Base-by-base conservation (phyloP, 1,284 basidiomycete genomes). In the Rhodotorula sp. region DNA sequence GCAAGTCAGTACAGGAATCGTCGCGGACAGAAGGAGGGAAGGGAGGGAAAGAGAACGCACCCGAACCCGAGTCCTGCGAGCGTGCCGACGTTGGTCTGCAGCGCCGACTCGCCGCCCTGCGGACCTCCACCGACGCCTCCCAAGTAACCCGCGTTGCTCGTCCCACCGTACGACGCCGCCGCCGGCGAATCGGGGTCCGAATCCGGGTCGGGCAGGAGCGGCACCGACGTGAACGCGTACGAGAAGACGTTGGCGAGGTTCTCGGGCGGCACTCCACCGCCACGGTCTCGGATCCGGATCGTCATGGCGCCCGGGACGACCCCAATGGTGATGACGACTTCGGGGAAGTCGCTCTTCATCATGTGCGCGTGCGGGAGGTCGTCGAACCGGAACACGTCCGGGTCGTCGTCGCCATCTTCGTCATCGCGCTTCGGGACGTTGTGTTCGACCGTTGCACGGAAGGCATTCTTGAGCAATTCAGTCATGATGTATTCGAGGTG, bases 171-270 rank as follows among this genome's bases (percentile, higher is more conserved):
- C 21, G 70, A n/a, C 38, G 67, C 66, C 4, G 34, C 26, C 12
- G 38, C 57, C 6, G 75, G 75, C 16, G 75, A 76, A 55, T 76
- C 75, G 28, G 75, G 75, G 60, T 76, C 75, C 18, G 66, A 69
- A 34, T 76, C 75, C 18, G 75, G 75, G 47, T 74, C 70, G 6
- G 75, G 68, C 2, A 76, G 70, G 19, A 73, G 69, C 0, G 84
- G 83, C 19, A 89, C 90, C 5, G 92, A 94, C 4, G 92, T 93
- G 80, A 93, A 95, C 10, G 92, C 91, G 79, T 95, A 95, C 31
- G 90, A 91, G 81, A 94, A 95, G 68, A 95, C 90, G 63, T 87
- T 86, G 23, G 85, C 83, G 83, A 94, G 86, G 79, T 93, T 87
- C 14, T 85, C 82, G 5, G 88, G 88, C 1, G 72, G 84, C 50